Base-by-base conservation (phyloP, 352 stramenopile species). In the Achlya hypogyna region DNA sequence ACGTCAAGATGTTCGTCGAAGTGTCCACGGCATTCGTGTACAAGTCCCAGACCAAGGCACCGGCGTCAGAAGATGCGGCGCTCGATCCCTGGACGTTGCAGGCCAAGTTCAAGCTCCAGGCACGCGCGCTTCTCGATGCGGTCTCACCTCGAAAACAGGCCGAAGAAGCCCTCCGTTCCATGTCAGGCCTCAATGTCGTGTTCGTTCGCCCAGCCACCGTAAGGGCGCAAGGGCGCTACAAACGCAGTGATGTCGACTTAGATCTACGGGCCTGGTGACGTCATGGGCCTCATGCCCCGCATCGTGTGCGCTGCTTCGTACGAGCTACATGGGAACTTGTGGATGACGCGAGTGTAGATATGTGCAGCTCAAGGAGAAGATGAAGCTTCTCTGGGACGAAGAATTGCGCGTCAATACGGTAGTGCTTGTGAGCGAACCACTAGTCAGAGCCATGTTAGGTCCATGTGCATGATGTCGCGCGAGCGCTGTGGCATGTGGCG, bases 361-460 rank as follows among this genome's bases (percentile, higher is more conserved):
- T 49, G 79, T 90, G 35, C 88, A 90, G 74, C 54, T 95, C 32
- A 69, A 87, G 31, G 86, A 95, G 65, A 92, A 89, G 64, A 95
- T 95, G 86, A 93, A 89, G 77, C 66, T 95, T 51, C 72, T 95
- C 1, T 95, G 86, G 86, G 83, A 93, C 54, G 78, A 80, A 0
- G 86, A 95, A 69, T 90, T 95, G 84, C 81, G 84, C 38, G 74
- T 95, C 45, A 93, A 95, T 72, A 95, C 86, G 62, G 86, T 94
- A 65, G 52, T 47, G 52, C 42, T 22, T n/a, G 38, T 45, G 12
- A 56, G 2, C 2, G 2, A 56, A 51, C 1, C 18, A 53, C 14
- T 34, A 25, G 9, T 27, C 12, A 62, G 27, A n/a, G 1, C 35
- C n/a, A 62, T 27, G 31, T 4, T 70, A 93, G 85, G 85, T 93